These are phyloP conservation scores for Leavenworthia alabamica DNA, from an alignment of 345 rosid genomes.

Conservation along the genomic window DNA sequence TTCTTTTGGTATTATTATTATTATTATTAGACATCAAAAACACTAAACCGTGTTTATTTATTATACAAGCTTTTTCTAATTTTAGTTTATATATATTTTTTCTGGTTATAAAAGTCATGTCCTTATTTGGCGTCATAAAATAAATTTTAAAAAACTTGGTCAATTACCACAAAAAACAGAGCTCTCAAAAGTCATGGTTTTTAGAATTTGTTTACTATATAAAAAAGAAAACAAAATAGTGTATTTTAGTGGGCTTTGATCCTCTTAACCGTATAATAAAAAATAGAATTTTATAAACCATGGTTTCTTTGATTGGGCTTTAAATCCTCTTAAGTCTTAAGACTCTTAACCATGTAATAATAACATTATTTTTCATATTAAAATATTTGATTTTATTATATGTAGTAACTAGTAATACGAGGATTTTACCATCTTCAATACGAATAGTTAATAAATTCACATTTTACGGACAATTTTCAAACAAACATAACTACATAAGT, in stretches of 20 bases:
- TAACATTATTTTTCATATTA: background rate
- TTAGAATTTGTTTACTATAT: background rate
- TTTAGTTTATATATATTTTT: too few species aligned
- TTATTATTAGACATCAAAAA: conserved; percentile 10
- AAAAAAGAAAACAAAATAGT: background rate
- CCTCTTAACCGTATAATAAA: background rate
- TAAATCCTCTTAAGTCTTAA: background rate
- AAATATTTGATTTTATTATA: background rate
- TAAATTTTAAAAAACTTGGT: too few species aligned
- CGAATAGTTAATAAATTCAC: background rate
- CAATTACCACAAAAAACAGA: too few species aligned
- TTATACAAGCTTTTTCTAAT: background rate
- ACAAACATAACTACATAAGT: background rate
- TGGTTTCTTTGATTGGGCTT: background rate
- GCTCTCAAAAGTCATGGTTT: too few species aligned
- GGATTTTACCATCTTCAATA: background rate
- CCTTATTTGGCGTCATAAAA: too few species aligned
- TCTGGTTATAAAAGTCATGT: too few species aligned
- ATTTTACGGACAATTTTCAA: background rate
- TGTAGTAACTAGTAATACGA: too few species aligned
- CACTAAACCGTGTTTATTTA: background rate
- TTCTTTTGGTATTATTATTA: background rate
- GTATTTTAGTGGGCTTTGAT: background rate
- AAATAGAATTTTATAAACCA: background rate
- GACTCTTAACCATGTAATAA: background rate